Conservation (phyloP, 2,329 filamentous ascomycete genomes). For the Monilinia polystroma region DNA sequence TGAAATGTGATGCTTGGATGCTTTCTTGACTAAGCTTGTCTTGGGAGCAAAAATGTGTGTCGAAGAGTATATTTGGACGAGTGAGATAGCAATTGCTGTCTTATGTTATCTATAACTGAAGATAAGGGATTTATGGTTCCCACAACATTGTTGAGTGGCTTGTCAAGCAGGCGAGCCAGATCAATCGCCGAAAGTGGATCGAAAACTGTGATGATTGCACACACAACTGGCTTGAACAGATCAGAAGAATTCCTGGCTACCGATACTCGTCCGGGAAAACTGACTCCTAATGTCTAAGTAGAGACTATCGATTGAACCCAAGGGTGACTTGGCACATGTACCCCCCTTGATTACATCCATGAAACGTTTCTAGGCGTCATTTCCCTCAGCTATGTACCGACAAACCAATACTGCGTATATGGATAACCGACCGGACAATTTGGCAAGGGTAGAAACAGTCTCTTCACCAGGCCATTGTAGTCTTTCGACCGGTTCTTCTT, state of each 20-base stretch:
- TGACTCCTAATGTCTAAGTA: background rate
- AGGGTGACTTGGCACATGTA: background rate
- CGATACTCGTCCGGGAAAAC: background rate
- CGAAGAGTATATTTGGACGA: too few relatives aligned
- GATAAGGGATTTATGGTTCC: background rate
- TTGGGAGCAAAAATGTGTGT: too few relatives aligned
- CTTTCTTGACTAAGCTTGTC: too few relatives aligned
- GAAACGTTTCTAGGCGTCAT: background rate
- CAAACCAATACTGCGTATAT: constrained; percentile 36
- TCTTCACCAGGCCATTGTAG: background rate
- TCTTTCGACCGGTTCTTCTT: background rate
- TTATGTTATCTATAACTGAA: background rate
- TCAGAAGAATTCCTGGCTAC: background rate
- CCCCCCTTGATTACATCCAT: background rate
- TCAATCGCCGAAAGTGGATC: background rate
- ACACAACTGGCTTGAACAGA: background rate
- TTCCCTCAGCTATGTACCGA: constrained; percentile 26
- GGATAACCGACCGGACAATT: constrained; percentile 27
- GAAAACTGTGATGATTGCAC: background rate
- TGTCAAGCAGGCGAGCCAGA: constrained; percentile 1
- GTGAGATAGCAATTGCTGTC: too few relatives aligned
- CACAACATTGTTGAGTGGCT: background rate
- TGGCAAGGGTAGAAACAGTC: background rate
- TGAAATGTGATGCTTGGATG: too few relatives aligned
- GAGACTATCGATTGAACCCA: background rate